Evolutionary conservation across 306 rosid species (phyloP).

Genomic region (Cicer pinnatifidum): DNA sequence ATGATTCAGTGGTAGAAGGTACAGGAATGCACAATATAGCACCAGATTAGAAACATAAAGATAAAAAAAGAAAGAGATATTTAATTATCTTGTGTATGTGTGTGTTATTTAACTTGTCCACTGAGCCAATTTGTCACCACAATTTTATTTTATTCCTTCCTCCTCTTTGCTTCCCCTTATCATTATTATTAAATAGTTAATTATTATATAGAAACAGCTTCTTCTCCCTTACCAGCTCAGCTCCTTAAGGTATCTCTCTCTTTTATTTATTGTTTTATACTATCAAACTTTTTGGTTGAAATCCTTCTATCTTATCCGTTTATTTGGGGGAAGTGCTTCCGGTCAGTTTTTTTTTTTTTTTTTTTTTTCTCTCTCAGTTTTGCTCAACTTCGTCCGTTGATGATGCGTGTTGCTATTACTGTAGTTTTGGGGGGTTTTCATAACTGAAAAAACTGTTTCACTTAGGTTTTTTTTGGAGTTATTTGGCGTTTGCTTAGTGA

Average conservation of each 20-base stretch:
- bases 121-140: slow-evolving; percentile 49
- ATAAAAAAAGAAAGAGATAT: not conserved
- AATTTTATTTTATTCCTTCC: slow-evolving; percentile 46
- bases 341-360: slow-evolving; percentile 35
- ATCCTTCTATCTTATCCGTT: slow-evolving; percentile 11
- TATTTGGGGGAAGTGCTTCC: slow-evolving; percentile 29
- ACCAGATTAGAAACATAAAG: not conserved
- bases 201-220: slow-evolving; percentile 17
- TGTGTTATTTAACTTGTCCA: not conserved
- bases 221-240: slow-evolving; percentile 28
- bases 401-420: slow-evolving; percentile 31
- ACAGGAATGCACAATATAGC: not conserved
- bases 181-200: not conserved
- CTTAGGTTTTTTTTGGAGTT: slow-evolving; percentile 35
- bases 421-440: not conserved
- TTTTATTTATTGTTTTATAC: not conserved
- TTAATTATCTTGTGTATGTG: not conserved
- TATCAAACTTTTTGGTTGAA: not conserved
- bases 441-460: slow-evolving; percentile 33
- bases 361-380: not conserved
- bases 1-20: slow-evolving; percentile 38
- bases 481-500: slow-evolving; percentile 26
- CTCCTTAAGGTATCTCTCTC: slow-evolving; percentile 6
- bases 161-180: slow-evolving; percentile 30
- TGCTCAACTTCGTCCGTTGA: not conserved